phyloP scores from a whole-genome alignment of 441 rosid genomes.

The Rhodomyrtus psidioides region DNA sequence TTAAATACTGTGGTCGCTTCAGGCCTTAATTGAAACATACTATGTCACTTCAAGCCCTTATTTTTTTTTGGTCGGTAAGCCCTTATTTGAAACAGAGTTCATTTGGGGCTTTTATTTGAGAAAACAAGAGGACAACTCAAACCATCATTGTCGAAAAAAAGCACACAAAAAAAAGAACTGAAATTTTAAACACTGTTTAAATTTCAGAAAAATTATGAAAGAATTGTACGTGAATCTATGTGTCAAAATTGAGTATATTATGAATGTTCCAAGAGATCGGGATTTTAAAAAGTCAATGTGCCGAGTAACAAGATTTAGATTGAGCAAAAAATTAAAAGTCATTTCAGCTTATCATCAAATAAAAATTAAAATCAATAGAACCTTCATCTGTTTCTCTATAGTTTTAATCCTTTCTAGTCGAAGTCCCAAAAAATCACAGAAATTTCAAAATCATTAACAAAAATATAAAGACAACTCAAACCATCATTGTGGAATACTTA shows the following conservation, averaged over 20 bases:
- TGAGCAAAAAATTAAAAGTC: background rate
- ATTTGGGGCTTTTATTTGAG: no score
- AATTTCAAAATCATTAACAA: background rate
- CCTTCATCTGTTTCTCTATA: background rate
- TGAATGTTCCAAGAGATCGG: background rate
- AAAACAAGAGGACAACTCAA: no score
- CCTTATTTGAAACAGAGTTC: no score
- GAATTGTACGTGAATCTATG: rapidly evolving
- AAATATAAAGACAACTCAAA: background rate
- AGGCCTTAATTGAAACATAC: no score
- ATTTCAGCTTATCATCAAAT: background rate
- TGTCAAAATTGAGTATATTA: background rate
- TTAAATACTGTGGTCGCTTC: no score
- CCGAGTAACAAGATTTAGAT: background rate
- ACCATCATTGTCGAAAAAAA: no score
- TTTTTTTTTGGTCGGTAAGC: no score
- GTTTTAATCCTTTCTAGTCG: background rate
- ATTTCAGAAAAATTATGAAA: background rate
- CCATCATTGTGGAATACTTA: background rate
- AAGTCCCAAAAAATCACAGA: background rate
- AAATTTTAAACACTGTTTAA: background rate
- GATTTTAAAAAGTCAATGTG: background rate
- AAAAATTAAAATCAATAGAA: background rate
- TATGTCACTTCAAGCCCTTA: no score
- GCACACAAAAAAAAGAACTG: background rate